Evolutionary conservation across 768 basidiomycete genomes (phyloP).

Genomic region (Ephemerocybe angulata): DNA sequence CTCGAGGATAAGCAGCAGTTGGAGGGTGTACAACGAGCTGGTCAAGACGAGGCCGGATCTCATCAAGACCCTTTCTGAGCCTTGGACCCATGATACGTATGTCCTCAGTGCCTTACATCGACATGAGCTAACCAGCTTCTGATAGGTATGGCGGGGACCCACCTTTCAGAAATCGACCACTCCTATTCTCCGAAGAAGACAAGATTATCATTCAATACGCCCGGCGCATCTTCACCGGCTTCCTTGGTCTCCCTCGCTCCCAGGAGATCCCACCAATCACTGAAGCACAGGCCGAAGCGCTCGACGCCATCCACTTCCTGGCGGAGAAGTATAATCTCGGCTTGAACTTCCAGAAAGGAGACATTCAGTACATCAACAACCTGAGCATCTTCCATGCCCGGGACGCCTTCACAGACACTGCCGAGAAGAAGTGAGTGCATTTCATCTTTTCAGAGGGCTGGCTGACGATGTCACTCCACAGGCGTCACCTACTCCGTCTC

Average conservation of each 20-base stretch:
- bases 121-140: not conserved
- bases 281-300: conserved; percentile 48
- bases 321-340: conserved; percentile 41
- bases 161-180: conserved; percentile 33
- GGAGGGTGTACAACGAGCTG: conserved; percentile 46
- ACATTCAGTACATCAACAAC: conserved; percentile 48
- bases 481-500: conserved; percentile 6
- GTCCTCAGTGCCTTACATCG: not conserved
- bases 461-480: not conserved
- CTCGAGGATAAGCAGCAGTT: conserved; percentile 43
- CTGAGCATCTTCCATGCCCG: conserved; percentile 44
- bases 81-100: conserved; percentile 42
- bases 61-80: conserved; percentile 37
- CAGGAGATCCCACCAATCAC: conserved; percentile 42
- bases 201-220: conserved; percentile 45
- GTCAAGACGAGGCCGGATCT: conserved; percentile 45
- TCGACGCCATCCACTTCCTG: conserved; percentile 43
- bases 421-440: conserved; percentile 26
- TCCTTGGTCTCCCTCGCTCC: conserved; percentile 30
- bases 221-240: conserved; percentile 43
- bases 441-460: not conserved
- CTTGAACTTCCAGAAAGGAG: conserved; percentile 41
- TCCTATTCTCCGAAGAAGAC: conserved; percentile 37
- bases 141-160: conserved; percentile 37
- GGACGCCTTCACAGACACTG: conserved; percentile 39